These are phyloP conservation scores for Acacia pycnantha DNA, from an alignment of 331 rosid genomes.

Conservation along the genomic window DNA sequence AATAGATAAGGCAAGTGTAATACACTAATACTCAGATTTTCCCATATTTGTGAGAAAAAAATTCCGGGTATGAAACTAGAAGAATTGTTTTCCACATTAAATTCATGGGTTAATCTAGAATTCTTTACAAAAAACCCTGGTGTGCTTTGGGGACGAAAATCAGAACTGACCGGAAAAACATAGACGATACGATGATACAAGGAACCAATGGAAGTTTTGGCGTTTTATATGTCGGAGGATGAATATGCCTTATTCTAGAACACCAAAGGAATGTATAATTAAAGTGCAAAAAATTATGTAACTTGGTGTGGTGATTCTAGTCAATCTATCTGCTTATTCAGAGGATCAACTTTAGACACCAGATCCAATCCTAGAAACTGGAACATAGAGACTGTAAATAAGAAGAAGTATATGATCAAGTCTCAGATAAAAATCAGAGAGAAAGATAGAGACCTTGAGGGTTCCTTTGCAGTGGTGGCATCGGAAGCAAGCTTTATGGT, in stretches of 20 bases:
- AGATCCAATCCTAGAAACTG: constrained; percentile 40
- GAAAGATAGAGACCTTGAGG: constrained; percentile 69
- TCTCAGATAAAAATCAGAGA: not conserved
- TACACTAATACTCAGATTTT: not conserved
- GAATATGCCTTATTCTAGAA: constrained; percentile 4
- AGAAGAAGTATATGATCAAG: not conserved
- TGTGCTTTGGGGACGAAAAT: not conserved
- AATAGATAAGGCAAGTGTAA: not conserved
- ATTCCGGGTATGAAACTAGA: not conserved
- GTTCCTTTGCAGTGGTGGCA: constrained; percentile 99
- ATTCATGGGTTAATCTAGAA: not conserved
- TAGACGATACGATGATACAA: not conserved
- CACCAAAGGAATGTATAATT: not conserved
- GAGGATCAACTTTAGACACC: constrained; percentile 9
- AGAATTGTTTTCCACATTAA: not conserved
- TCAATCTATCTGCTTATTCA: not conserved
- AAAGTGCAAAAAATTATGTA: not conserved
- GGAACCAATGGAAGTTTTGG: not conserved
- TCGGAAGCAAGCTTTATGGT: constrained; percentile 96
- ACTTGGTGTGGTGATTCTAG: constrained; percentile 1
- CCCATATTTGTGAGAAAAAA: not conserved
- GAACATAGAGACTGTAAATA: constrained; percentile 6
- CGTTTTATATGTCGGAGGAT: not conserved
- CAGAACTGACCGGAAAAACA: not conserved
- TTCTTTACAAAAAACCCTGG: not conserved